phyloP scores from a whole-genome alignment of 495 filamentous ascomycete genomes.

The Tirmania nivea region DNA sequence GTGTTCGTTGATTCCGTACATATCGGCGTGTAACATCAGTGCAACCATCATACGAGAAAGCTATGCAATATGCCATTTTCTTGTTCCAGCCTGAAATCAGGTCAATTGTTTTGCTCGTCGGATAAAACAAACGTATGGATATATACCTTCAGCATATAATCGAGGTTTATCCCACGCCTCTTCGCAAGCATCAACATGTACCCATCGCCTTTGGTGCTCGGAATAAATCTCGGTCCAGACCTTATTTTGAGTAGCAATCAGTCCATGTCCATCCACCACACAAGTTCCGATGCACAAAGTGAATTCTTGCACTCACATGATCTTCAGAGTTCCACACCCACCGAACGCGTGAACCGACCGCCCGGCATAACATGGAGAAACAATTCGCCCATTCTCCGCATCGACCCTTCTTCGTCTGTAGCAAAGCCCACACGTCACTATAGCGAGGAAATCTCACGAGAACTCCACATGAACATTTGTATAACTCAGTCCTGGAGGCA shows the following conservation, averaged over 20 bases:
- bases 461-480: constrained; percentile 62
- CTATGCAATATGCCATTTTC: constrained; percentile 89
- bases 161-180: constrained; percentile 88
- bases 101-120: background rate
- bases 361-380: constrained; percentile 95
- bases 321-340: constrained; percentile 99
- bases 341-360: constrained; percentile 69
- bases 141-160: constrained; percentile 67
- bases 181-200: constrained; percentile 93
- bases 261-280: background rate
- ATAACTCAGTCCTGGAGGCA: constrained; percentile 70
- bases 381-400: constrained; percentile 96
- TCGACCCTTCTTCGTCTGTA: constrained; percentile 66
- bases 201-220: constrained; percentile 77
- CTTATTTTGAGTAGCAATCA: constrained; percentile 2
- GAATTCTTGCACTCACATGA: constrained; percentile 24
- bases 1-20: constrained; percentile 54
- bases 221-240: constrained; percentile 98
- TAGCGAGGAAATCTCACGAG: constrained; percentile 87
- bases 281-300: background rate
- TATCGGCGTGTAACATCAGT: constrained; percentile 93
- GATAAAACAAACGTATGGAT: background rate
- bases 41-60: constrained; percentile 86
- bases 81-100: constrained; percentile 49
- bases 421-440: constrained; percentile 81